Evolutionary conservation across 495 filamentous ascomycete genomes (phyloP).

Genomic region (Lophium mytilinum): DNA sequence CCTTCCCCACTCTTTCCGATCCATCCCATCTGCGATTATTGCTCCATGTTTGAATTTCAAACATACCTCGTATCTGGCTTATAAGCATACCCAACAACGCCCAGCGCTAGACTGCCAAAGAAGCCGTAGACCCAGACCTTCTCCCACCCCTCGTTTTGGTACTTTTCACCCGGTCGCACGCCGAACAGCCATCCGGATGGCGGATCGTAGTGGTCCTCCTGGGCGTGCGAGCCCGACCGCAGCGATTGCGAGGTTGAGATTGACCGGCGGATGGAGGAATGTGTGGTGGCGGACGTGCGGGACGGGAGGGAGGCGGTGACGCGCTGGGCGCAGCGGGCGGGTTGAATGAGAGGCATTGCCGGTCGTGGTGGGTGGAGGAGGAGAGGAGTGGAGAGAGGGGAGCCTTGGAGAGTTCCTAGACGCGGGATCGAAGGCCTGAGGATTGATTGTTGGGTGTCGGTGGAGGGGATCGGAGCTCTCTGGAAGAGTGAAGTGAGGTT

Average conservation of each 20-base stretch:
- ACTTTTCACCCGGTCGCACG: constrained; percentile 86
- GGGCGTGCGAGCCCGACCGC: constrained; percentile 33
- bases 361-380: not conserved
- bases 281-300: not conserved
- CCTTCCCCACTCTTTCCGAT: not conserved
- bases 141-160: constrained; percentile 96
- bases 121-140: constrained; percentile 79
- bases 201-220: constrained; percentile 80
- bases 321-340: constrained; percentile 1
- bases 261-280: constrained; percentile 1
- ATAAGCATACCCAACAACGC: constrained; percentile 78
- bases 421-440: no score
- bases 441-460: no score
- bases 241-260: constrained; percentile 9
- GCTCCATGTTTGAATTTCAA: not conserved
- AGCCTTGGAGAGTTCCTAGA: not conserved
- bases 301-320: not conserved
- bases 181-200: constrained; percentile 87
- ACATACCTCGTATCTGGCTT: constrained; percentile 99
- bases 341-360: not conserved
- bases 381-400: not conserved
- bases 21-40: not conserved
- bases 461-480: no score
- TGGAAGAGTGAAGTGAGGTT: no score
- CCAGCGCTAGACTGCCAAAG: constrained; percentile 68